Percentiles rank a stretch among this genome's conserved stretches.
These are phyloP conservation scores for Populus deltoides DNA, from an alignment of 345 rosid species.

Conservation along the genomic window DNA sequence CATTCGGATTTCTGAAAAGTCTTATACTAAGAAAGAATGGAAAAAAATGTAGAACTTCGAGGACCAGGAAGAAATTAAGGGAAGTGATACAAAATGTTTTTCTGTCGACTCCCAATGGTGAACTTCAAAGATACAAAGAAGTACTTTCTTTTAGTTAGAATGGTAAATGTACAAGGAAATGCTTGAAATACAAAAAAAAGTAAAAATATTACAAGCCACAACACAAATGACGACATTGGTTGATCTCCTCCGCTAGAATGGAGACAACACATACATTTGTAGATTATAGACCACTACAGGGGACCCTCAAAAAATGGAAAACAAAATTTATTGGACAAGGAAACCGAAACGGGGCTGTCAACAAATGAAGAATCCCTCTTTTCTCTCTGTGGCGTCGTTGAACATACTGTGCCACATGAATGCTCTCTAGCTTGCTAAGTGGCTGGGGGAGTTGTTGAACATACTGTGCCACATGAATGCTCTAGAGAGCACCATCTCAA, in stretches of 20 bases:
- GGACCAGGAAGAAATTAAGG: no score
- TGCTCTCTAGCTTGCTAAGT: constrained; percentile 53
- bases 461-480: constrained; percentile 94
- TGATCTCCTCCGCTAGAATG: background rate
- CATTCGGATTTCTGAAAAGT: no score
- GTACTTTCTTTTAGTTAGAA: background rate
- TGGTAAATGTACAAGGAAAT: constrained; percentile 1
- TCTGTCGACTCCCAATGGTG: no score
- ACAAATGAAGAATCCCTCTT: background rate
- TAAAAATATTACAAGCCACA: background rate
- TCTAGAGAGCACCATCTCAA: constrained; percentile 84
- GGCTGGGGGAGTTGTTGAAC: constrained; percentile 80
- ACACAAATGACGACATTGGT: background rate
- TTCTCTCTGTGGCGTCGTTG: constrained; percentile 52
- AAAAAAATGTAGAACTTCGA: no score
- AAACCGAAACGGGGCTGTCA: background rate
- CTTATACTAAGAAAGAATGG: no score
- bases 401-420: constrained; percentile 94
- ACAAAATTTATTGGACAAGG: background rate
- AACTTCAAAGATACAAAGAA: no score
- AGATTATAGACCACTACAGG: background rate
- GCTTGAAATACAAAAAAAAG: background rate
- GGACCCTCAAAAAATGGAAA: background rate
- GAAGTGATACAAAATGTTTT: no score
- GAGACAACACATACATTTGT: background rate